These are phyloP conservation scores for Naganishia sp. DNA, from an alignment of 1,284 basidiomycete genomes.

Conservation along the genomic window DNA sequence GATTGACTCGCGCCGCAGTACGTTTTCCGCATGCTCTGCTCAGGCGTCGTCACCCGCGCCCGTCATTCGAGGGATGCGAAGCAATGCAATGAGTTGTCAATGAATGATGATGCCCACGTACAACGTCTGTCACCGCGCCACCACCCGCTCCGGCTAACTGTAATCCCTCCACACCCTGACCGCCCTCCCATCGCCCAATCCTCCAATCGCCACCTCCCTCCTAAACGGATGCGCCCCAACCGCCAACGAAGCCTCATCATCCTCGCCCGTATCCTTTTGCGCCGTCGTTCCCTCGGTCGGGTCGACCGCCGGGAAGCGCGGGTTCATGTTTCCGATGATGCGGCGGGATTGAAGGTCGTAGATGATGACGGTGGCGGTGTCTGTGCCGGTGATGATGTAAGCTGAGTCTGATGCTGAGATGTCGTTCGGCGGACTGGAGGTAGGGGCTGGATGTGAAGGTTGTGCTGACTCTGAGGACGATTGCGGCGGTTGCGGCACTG, in stretches of 20 bases:
- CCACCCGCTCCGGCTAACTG: background rate
- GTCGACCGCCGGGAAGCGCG: too few relatives aligned
- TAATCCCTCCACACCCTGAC: conserved; percentile 18
- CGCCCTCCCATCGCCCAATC: conserved; percentile 5
- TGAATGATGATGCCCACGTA: too few relatives aligned
- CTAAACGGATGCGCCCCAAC: conserved; percentile 63
- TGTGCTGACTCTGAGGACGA: background rate
- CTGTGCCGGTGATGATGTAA: conserved; percentile 82
- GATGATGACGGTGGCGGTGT: conserved; percentile 81
- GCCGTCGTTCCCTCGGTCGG: conserved; percentile 5
- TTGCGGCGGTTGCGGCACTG: too few relatives aligned
- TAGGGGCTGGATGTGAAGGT: background rate
- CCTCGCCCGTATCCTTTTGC: conserved; percentile 42
- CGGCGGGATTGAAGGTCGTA: conserved; percentile 89
- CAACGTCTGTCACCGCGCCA: too few relatives aligned
- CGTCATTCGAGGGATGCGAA: too few relatives aligned
- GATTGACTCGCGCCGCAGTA: too few relatives aligned
- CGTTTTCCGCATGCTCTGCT: too few relatives aligned
- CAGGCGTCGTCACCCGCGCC: too few relatives aligned
- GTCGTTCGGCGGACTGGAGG: background rate
- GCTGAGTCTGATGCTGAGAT: background rate
- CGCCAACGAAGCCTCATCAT: conserved; percentile 43
- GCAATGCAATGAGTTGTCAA: too few relatives aligned
- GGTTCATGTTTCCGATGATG: conserved; percentile 68
- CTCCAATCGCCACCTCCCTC: conserved; percentile 20